These are phyloP conservation scores for Climacium dendroides DNA, from an alignment of 225 moss, liverwort and hornwort genomes.

Conservation along the genomic window DNA sequence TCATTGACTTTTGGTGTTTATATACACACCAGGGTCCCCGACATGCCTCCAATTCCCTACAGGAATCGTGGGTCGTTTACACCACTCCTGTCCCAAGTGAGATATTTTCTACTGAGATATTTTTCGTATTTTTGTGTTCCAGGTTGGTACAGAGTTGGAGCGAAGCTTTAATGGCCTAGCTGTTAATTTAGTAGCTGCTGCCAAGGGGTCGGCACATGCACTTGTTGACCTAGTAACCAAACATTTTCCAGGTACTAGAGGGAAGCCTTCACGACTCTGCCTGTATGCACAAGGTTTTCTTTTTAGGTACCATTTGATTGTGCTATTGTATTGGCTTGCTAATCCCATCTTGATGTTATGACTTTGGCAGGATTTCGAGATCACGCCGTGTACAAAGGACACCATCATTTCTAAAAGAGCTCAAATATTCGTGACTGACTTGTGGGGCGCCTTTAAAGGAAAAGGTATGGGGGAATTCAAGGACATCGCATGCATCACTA, in stretches of 20 bases:
- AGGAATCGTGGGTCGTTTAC: background rate
- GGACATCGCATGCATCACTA: constrained; percentile 71
- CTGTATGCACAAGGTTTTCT: background rate
- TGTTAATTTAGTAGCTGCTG: constrained; percentile 55
- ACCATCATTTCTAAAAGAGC: constrained; percentile 92
- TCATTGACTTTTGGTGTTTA: background rate
- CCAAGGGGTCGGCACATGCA: constrained; percentile 57
- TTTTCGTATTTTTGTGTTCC: background rate
- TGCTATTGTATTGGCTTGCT: background rate
- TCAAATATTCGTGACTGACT: constrained; percentile 89
- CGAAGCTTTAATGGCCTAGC: constrained; percentile 62
- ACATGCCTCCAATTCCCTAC: background rate
- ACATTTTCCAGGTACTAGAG: constrained; percentile 63
- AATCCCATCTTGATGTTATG: background rate
- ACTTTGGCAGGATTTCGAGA: constrained; percentile 69
- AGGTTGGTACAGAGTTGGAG: constrained; percentile 77
- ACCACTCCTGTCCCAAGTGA: background rate
- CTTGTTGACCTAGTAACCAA: constrained; percentile 75
- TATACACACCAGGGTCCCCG: too few species aligned
- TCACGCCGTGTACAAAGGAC: constrained; percentile 81
- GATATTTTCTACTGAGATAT: background rate
- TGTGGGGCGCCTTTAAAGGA: constrained; percentile 94
- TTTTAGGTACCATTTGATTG: background rate
- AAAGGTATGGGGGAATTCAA: constrained; percentile 60
- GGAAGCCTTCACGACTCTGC: background rate